Conservation (phyloP, 257 asterid species). For the Cinchona pubescens region DNA sequence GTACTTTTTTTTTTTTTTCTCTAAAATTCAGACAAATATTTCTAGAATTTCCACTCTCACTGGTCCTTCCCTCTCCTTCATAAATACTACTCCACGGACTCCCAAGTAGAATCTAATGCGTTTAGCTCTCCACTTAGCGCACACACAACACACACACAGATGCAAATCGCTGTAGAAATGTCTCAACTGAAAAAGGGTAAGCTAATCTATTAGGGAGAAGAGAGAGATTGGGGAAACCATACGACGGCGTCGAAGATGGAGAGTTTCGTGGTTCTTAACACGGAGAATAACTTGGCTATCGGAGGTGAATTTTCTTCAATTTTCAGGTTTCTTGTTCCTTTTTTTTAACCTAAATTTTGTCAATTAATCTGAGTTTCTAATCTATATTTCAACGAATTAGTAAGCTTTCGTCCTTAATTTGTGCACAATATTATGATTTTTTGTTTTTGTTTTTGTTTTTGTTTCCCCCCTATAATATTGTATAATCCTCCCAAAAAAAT, state of each 20-base stretch:
- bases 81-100: too few relatives aligned
- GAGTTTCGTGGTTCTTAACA: conserved; percentile 23
- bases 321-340: background rate
- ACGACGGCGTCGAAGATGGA: conserved; percentile 24
- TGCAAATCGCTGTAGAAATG: background rate
- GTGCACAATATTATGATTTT: background rate
- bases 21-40: too few relatives aligned
- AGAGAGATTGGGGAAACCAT: too few relatives aligned
- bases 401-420: background rate
- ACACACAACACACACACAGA: background rate
- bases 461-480: background rate
- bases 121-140: background rate
- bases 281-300: conserved; percentile 24
- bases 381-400: background rate
- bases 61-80: too few relatives aligned
- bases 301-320: conserved; percentile 34
- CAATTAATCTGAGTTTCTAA: background rate
- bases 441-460: background rate
- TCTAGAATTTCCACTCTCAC: too few relatives aligned
- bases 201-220: background rate
- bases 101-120: too few relatives aligned
- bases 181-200: background rate
- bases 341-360: too few relatives aligned
- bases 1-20: too few relatives aligned
- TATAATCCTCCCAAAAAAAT: background rate